Conservation (phyloP, 805 yeast genomes). For the Scheffersomyces stipitis region DNA sequence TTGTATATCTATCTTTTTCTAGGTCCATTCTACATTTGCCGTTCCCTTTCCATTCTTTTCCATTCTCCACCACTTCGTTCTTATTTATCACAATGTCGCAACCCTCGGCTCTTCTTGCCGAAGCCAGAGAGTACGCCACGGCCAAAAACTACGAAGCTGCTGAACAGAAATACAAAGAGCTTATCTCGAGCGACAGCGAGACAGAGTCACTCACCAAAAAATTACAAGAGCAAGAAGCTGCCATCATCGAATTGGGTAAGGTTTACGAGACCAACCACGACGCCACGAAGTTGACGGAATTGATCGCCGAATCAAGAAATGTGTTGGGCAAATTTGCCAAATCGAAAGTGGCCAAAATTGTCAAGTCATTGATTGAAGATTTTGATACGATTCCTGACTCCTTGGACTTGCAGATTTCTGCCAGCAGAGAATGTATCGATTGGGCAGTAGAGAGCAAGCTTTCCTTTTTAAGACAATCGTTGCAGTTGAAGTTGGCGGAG, state of each 20-base stretch:
- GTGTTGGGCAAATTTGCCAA: constrained; percentile 83
- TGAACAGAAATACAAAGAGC: constrained; percentile 54
- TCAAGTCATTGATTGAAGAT: constrained; percentile 75
- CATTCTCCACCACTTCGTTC: too few species aligned
- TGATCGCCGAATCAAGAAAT: constrained; percentile 66
- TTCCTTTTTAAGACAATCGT: constrained; percentile 82
- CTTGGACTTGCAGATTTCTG: constrained; percentile 66
- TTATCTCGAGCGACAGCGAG: constrained; percentile 31
- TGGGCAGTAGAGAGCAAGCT: constrained; percentile 87
- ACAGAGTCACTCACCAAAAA: constrained; percentile 18
- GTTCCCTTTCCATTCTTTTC: too few species aligned
- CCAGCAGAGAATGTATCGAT: constrained; percentile 76
- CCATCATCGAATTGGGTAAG: constrained; percentile 74
- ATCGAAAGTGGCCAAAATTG: constrained; percentile 91
- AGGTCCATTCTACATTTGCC: too few species aligned
- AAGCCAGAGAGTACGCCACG: constrained; percentile 60
- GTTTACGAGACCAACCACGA: constrained; percentile 56
- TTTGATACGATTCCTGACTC: constrained; percentile 64
- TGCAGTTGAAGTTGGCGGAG: constrained; percentile 80
- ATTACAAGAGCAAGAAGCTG: constrained; percentile 54
- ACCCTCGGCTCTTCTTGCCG: constrained; percentile 38
- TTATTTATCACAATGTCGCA: too few species aligned
- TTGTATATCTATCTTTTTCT: too few species aligned
- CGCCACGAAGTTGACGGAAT: constrained; percentile 51
- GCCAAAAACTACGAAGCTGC: constrained; percentile 54